phyloP scores from a whole-genome alignment of 2,329 filamentous ascomycete species.

The Pseudogymnoascus pannorum region DNA sequence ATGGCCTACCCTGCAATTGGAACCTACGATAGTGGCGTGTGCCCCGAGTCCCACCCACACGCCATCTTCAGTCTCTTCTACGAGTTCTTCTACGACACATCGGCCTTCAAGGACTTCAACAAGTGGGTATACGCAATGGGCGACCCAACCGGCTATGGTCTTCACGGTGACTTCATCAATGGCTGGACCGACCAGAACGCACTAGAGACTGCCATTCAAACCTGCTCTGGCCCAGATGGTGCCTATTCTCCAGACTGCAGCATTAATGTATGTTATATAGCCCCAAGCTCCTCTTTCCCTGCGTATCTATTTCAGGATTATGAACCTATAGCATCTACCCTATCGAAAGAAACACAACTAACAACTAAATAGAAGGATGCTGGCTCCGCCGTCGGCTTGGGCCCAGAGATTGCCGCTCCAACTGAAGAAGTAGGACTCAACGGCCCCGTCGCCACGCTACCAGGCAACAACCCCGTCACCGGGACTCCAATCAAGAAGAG shows the following conservation, averaged over 20 bases:
- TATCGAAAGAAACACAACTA: background rate
- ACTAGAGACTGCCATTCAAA: slow-evolving; percentile 10
- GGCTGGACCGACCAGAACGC: slow-evolving; percentile 14
- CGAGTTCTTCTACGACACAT: slow-evolving; percentile 16
- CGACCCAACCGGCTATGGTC: slow-evolving; percentile 16
- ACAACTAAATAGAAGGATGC: background rate
- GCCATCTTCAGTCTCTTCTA: slow-evolving; percentile 15
- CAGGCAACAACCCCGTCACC: slow-evolving; percentile 13
- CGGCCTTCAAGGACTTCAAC: slow-evolving; percentile 9
- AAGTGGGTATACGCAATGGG: slow-evolving; percentile 14
- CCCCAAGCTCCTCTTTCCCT: background rate
- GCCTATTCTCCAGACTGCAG: background rate
- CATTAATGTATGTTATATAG: slow-evolving; percentile 3
- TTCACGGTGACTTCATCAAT: slow-evolving; percentile 17
- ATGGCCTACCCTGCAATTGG: slow-evolving; percentile 11
- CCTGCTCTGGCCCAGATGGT: slow-evolving; percentile 11
- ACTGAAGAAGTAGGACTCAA: slow-evolving; percentile 13
- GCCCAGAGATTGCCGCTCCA: slow-evolving; percentile 6
- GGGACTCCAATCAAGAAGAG: background rate
- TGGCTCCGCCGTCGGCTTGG: background rate
- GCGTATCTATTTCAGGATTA: background rate
- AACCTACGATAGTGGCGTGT: slow-evolving; percentile 14
- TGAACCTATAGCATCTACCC: background rate
- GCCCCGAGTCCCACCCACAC: slow-evolving; percentile 16
- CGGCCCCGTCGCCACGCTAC: slow-evolving; percentile 11